Evolutionary conservation across 1,284 basidiomycete species (phyloP).

Genomic region (Apiotrichum laibachii): DNA sequence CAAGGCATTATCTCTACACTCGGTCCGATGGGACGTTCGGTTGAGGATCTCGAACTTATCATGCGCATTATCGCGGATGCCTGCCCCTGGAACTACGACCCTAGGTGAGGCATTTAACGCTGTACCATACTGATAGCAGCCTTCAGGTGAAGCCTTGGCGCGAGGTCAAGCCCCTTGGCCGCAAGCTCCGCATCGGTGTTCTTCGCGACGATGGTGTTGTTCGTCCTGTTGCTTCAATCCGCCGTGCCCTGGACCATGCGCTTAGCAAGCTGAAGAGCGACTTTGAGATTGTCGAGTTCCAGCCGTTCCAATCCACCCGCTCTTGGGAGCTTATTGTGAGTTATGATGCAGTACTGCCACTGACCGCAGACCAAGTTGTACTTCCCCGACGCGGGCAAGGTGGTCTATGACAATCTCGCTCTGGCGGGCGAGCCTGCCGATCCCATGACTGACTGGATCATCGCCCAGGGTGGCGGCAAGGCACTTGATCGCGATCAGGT

Average conservation of each 20-base stretch:
- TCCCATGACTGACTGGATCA: conserved; percentile 41
- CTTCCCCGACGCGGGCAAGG: conserved; percentile 40
- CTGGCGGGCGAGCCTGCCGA: conserved; percentile 38
- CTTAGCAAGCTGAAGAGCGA: conserved; percentile 30
- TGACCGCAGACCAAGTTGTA: conserved; percentile 27
- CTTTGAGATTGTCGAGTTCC: conserved; percentile 36
- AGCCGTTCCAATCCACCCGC: conserved; percentile 21
- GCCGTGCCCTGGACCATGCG: conserved; percentile 41
- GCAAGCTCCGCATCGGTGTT: conserved; percentile 12
- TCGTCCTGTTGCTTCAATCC: conserved; percentile 45
- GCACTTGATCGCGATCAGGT: conserved; percentile 15
- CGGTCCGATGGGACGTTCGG: conserved; percentile 43
- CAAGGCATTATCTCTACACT: conserved; percentile 36
- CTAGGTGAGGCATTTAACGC: background rate
- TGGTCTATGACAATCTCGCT: conserved; percentile 19
- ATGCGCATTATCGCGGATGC: conserved; percentile 35
- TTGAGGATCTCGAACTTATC: conserved; percentile 44
- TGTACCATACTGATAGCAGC: background rate
- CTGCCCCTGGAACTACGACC: conserved; percentile 31
- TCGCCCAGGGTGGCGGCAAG: conserved; percentile 12
- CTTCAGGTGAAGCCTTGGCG: background rate
- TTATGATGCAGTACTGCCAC: background rate
- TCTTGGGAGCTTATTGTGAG: conserved; percentile 34
- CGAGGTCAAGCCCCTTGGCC: conserved; percentile 5
- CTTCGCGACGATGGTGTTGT: conserved; percentile 6